Base-by-base conservation (phyloP, 345 rosid genomes). In the Citrus glauca region DNA sequence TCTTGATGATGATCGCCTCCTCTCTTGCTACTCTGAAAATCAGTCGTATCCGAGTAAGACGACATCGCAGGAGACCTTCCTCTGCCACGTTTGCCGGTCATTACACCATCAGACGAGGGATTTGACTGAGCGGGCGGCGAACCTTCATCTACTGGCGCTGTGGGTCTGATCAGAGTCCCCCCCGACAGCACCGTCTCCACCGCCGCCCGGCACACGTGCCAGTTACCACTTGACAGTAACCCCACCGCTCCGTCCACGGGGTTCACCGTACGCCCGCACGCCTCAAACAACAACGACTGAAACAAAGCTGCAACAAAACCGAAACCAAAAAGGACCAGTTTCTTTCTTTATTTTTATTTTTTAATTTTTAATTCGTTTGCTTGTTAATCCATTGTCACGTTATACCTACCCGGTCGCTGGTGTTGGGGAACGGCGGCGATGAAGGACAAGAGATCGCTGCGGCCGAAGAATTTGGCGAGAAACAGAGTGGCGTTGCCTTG, bases 211-310 rank as follows among this genome's bases (percentile, higher is more conserved):
- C 91, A 90, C 79, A 85, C 76, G 32, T 85, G 81, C 93, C 93
- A 88, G 78, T 87, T 86, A 42, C 93, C 90, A 80, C 86, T 87
- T 78, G 87, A 84, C 75, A 88, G 73, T 50, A 90, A 81, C 33
- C 93, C 93, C 68, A 88, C 90, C 38, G 88, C 90, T 74, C 93
- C 93, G 67, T 85, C 86, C 14, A 90, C 90, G 5, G 90, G 91
- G 80, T 88, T 90, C 45, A 90, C 89, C 28, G 93, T 87, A 4
- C 93, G 78, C n/a, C 91, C 93, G 56, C 93, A 90, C 14, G 91
- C 91, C 79, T 90, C 93, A 37, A 81, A 88, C 71, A 90, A 75
- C 68, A 90, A 81, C 20, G 93, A 90, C 57, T 90, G 90, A 75
- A 87, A 88, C 87, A 90, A 77, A 80, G 84, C 93, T 90, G 64